Evolutionary conservation across 768 basidiomycete genomes (phyloP).

Genomic region (Pleurotus ostreatus): DNA sequence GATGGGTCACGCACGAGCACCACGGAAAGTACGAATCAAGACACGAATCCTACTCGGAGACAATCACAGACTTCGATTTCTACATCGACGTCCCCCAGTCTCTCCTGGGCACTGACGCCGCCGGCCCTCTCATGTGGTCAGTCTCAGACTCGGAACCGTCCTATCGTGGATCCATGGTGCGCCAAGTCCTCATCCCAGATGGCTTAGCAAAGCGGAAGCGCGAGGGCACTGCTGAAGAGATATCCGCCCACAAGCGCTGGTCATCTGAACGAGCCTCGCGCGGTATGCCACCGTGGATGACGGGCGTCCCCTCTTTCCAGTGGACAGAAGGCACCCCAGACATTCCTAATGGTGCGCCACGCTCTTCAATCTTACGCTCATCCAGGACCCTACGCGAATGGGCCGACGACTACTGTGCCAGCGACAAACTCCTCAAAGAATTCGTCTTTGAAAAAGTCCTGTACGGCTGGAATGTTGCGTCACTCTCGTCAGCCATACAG

Average conservation of each 20-base stretch:
- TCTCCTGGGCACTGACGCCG: slow-evolving; percentile 22
- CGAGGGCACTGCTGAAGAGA: slow-evolving; percentile 38
- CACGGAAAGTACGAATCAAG: slow-evolving; percentile 29
- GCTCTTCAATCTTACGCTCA: slow-evolving; percentile 35
- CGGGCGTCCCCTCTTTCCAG: slow-evolving; percentile 14
- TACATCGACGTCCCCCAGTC: slow-evolving; percentile 49
- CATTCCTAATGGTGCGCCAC: neutral
- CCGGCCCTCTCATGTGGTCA: slow-evolving; percentile 30
- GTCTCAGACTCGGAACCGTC: slow-evolving; percentile 60
- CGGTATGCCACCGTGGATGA: slow-evolving; percentile 49
- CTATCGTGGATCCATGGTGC: slow-evolving; percentile 60
- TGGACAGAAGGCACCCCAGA: slow-evolving; percentile 8
- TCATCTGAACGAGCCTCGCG: slow-evolving; percentile 32
- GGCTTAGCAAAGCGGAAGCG: slow-evolving; percentile 17
- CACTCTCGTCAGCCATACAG: slow-evolving; percentile 33
- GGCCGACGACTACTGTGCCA: slow-evolving; percentile 81
- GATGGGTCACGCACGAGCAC: slow-evolving; percentile 36
- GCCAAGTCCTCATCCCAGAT: slow-evolving; percentile 43
- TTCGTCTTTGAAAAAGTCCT: slow-evolving; percentile 64
- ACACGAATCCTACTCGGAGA: slow-evolving; percentile 54
- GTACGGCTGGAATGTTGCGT: slow-evolving; percentile 45
- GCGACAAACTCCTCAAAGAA: slow-evolving; percentile 69
- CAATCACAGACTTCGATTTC: slow-evolving; percentile 68
- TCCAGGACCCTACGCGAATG: slow-evolving; percentile 69
- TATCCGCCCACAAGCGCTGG: slow-evolving; percentile 41